Evolutionary conservation across 2,329 filamentous ascomycete genomes (phyloP), one percentile per base, ranked within the genome.

Genomic region (Alternaria sp.): DNA sequence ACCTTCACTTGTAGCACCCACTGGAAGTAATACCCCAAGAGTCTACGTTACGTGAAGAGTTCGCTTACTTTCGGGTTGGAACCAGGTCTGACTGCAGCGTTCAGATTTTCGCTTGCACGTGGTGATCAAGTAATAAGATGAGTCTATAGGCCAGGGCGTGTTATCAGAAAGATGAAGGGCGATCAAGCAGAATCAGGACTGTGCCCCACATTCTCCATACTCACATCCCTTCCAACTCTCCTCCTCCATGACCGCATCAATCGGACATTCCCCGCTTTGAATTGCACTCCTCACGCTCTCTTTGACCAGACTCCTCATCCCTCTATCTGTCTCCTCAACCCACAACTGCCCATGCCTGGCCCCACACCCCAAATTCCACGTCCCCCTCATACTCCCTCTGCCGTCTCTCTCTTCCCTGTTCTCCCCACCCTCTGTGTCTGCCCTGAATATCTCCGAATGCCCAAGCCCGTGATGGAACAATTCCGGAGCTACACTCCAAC

Each of bases 391-490:
- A 43, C n/a, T 26, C 30, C 43, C 40, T 6, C 50, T 50, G 12
- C 15, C 21, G 15, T 23, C 40, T 1, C n/a, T 55, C 26, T 47
- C 51, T 23, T 32, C 55, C 26, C 13, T 49, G 13, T 46, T 61
- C 45, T 46, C 10, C 50, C 19, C 21, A 21, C 11, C 62, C 8
- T 2, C 25, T 25, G 17, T 36, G 23, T 67, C 63, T 12, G 60
- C 63, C 44, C 49, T 51, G 13, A 21, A 58, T 56, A 69, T 69
- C 66, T 79, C 77, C 25, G 71, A 77, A 23, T 54, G 59, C 7
- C 67, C 74, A 17, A 74, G 68, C 25, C 72, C 64, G 59, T 82
- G 81, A 59, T 82, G 79, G 58, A 82, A 81, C n/a, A 82, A 51
- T 61, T 82, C 80, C 1, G 80, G 80, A 25, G 72, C 75, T 4